Percentiles rank a stretch among this genome's conserved stretches.
These are phyloP conservation scores for Ulota crispa DNA, from an alignment of 225 moss, liverwort and hornwort species.

Conservation along the genomic window DNA sequence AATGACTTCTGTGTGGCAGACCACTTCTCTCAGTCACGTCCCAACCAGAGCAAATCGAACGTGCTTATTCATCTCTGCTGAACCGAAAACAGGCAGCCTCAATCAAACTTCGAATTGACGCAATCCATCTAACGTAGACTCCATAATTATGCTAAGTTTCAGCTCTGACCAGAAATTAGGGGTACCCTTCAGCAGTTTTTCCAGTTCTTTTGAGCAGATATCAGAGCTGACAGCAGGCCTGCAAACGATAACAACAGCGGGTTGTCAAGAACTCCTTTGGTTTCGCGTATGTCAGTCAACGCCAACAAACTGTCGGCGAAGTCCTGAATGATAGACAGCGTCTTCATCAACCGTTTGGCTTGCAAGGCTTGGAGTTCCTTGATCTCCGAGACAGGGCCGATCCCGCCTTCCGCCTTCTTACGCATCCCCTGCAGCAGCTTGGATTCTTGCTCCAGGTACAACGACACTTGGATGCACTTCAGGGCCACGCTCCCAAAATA, in stretches of 20 bases:
- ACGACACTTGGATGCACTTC: constrained; percentile 65
- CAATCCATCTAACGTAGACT: neutral
- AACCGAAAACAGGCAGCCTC: constrained; percentile 1
- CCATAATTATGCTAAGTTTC: neutral
- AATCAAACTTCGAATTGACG: neutral
- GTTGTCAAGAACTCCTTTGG: constrained; percentile 64
- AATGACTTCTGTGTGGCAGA: neutral
- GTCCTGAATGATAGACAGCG: constrained; percentile 83
- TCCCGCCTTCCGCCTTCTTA: constrained; percentile 52
- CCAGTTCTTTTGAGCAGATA: constrained; percentile 96
- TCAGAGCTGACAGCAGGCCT: constrained; percentile 82
- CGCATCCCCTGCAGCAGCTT: constrained; percentile 57
- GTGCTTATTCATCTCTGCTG: neutral
- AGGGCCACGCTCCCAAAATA: constrained; percentile 85
- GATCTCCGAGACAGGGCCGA: constrained; percentile 46
- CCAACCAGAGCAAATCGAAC: neutral
- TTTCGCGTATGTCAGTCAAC: constrained; percentile 79
- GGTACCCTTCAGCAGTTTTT: constrained; percentile 56
- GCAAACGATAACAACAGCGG: constrained; percentile 77
- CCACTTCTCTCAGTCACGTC: neutral
- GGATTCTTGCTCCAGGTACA: constrained; percentile 59
- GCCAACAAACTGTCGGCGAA: constrained; percentile 88
- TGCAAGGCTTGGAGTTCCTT: constrained; percentile 62
- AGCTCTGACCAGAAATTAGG: neutral
- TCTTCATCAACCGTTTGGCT: constrained; percentile 78